Conservation (phyloP, 345 rosid genomes). For the Syzygium aromaticum region DNA sequence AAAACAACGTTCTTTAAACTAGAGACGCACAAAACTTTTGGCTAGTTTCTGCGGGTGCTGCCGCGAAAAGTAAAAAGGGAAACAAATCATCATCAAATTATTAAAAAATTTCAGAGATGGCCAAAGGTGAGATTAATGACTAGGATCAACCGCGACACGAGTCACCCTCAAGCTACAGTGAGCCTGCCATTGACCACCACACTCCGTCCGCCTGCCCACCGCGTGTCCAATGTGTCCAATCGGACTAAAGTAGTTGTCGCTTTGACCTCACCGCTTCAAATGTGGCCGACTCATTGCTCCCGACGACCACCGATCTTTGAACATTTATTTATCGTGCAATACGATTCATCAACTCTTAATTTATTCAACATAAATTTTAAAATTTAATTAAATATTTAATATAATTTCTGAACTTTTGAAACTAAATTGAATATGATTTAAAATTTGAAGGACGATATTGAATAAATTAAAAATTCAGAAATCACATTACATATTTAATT, state of each 20-base stretch:
- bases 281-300: neutral
- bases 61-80: neutral
- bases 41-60: neutral
- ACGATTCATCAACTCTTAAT: too few relatives aligned
- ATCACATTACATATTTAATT: too few relatives aligned
- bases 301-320: too few relatives aligned
- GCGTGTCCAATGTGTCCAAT: neutral
- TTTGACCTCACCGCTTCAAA: neutral
- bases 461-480: too few relatives aligned
- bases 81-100: neutral
- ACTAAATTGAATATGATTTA: too few relatives aligned
- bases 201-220: neutral
- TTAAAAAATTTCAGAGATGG: neutral
- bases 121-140: neutral
- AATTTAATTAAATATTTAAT: too few relatives aligned
- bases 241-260: neutral
- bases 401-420: too few relatives aligned
- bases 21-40: neutral
- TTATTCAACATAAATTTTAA: too few relatives aligned
- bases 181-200: neutral
- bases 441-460: too few relatives aligned
- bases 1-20: neutral
- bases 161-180: neutral
- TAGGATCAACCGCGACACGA: neutral
- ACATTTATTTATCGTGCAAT: too few relatives aligned